Evolutionary conservation across 2,329 filamentous ascomycete species (phyloP).

Genomic region (Aspergillus hiratsukae): DNA sequence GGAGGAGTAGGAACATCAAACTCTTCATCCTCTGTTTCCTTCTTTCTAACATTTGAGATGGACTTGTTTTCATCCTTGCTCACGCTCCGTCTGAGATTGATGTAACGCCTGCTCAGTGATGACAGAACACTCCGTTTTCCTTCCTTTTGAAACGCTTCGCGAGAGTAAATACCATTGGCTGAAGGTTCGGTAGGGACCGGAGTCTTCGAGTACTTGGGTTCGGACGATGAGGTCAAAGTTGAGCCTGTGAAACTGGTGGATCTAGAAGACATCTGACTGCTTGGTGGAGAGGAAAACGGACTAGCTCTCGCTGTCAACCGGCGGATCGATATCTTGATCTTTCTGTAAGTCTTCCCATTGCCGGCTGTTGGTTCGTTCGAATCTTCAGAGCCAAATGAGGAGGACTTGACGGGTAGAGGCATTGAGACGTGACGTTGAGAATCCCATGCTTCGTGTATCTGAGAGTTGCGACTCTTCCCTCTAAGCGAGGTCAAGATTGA

Average conservation of each 20-base stretch:
- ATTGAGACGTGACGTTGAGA: background rate
- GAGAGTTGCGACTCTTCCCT: background rate
- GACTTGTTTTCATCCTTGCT: background rate
- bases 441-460: background rate
- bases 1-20: background rate
- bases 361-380: background rate
- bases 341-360: background rate
- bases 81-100: background rate
- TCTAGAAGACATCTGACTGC: constrained; percentile 3
- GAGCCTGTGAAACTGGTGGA: background rate
- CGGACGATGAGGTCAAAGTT: background rate
- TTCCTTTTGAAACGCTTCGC: constrained; percentile 11
- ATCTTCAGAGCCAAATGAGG: background rate
- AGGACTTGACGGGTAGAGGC: background rate
- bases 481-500: background rate
- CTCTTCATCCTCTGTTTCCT: background rate
- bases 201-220: constrained; percentile 6
- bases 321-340: background rate
- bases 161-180: constrained; percentile 8
- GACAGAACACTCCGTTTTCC: constrained; percentile 12
- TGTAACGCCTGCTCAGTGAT: constrained; percentile 4
- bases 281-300: background rate
- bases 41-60: background rate
- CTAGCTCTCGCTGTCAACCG: background rate
- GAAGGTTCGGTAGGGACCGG: constrained; percentile 11